Conservation (phyloP, 2,329 filamentous ascomycete species). For the Aspergillus sp. region DNA sequence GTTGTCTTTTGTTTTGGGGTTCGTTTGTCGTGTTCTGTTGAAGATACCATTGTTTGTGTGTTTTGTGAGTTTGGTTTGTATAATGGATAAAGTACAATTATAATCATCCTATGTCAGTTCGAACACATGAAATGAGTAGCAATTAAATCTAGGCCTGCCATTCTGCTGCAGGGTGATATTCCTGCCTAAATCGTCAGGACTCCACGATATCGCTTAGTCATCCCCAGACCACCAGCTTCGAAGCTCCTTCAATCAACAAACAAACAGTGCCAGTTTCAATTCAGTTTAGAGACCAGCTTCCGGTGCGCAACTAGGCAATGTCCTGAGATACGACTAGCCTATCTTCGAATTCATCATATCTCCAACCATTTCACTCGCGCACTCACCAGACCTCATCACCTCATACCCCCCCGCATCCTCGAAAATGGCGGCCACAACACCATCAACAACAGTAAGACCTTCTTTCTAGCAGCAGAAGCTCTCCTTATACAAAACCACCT, state of each 20-base stretch:
- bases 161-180: too few species aligned
- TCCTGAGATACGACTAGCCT: not conserved
- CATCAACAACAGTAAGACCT: constrained; percentile 15
- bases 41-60: constrained; percentile 24
- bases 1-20: constrained; percentile 2
- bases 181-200: not conserved
- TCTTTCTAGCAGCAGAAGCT: too few species aligned
- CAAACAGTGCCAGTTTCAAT: not conserved
- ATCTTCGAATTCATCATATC: not conserved
- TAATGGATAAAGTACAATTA: not conserved
- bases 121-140: too few species aligned
- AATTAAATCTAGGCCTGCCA: too few species aligned
- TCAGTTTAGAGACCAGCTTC: not conserved
- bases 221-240: not conserved
- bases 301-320: not conserved
- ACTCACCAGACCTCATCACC: too few species aligned
- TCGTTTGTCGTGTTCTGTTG: constrained; percentile 1
- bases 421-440: constrained; percentile 10
- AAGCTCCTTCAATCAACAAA: not conserved
- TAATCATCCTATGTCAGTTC: too few species aligned
- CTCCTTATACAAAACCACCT: not conserved
- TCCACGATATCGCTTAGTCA: constrained; percentile 6
- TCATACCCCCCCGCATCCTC: constrained; percentile 1
- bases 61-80: not conserved
- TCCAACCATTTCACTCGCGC: not conserved